Evolutionary conservation across 176 grass and related monocot species (phyloP).

Genomic region (Alloteropsis semialata): DNA sequence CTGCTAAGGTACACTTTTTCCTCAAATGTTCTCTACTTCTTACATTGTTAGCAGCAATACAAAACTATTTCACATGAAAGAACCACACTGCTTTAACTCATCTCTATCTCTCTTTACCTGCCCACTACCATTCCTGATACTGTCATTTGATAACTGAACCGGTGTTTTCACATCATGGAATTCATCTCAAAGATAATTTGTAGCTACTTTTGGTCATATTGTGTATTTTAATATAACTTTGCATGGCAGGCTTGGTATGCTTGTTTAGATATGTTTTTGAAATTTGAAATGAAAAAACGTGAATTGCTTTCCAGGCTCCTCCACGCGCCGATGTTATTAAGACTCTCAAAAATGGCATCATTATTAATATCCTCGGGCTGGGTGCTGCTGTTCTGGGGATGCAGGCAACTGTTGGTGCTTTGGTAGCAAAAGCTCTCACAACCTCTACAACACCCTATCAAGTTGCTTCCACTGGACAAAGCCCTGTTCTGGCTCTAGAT

Average conservation of each 20-base stretch:
- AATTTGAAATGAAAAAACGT: not conserved
- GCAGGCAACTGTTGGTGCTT: constrained; percentile 92
- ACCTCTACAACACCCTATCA: constrained; percentile 77
- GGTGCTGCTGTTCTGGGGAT: constrained; percentile 87
- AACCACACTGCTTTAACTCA: not conserved
- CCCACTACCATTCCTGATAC: not conserved
- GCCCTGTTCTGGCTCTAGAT: constrained; percentile 89
- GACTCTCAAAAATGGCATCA: constrained; percentile 86
- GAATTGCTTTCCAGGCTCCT: constrained; percentile 70
- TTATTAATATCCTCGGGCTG: constrained; percentile 88
- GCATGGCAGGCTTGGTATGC: not conserved
- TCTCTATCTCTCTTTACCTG: not conserved
- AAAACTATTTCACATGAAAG: not conserved
- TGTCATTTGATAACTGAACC: not conserved
- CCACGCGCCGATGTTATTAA: constrained; percentile 85
- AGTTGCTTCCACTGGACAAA: constrained; percentile 56
- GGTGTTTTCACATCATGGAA: not conserved
- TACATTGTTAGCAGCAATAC: not conserved
- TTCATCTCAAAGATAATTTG: not conserved
- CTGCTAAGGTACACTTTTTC: constrained; percentile 66
- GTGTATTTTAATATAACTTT: not conserved
- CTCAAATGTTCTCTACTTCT: not conserved
- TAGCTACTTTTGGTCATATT: not conserved
- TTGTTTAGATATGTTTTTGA: not conserved
- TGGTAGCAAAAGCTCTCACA: constrained; percentile 95